Base-by-base conservation (phyloP, 768 basidiomycete species). In the Dentipellis sp. region DNA sequence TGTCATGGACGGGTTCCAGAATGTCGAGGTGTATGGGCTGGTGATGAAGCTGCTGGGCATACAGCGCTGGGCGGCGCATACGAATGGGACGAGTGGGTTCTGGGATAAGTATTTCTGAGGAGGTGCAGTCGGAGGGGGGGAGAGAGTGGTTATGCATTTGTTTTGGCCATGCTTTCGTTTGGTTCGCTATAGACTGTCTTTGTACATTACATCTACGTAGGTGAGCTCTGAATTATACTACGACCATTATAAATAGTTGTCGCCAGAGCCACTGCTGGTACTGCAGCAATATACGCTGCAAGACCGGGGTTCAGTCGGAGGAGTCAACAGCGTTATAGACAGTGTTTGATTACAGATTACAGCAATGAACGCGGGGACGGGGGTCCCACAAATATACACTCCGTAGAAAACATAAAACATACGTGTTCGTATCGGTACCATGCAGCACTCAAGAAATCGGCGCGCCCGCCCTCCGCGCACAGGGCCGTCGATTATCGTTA, bases 1-100 rank as follows among this genome's bases (percentile, higher is more conserved):
- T 64, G 76, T 91, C 56, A 87, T 94, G 75, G 76, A 88, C 34
- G 81, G 82, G n/a, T 94, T 95, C 72, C 69, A 76, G 65, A 95
- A 94, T 61, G 81, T 94, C 39, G 83, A 95, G 70, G 71, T 97
- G 29, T 94, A 94, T 68, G 85, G 84, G 59, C 82, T 95, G 19
- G 76, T 93, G 55, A 78, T 83, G 72, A 86, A 82, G 66, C 72
- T 94, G 39, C 71, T 94, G 29, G 86, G 81, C 7, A 79, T 90
- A 37, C 75, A 79, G 61, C 63, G 71, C 9, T 70, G 69, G 51
- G 77, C 78, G 9, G 85, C 84, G 34, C 62, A 67, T 16, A 91
- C 78, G 48, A 94, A 94, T 62, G 92, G 91, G 29, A 91, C 91
- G 2, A 54, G 54, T 29, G 83, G 85, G 10, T 94, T 94, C 69